A percentile compares a stretch with the other conserved stretches of the same genome.
These are phyloP conservation scores for Cryphonectria parasitica DNA, from an alignment of 2,329 filamentous ascomycete species.

Conservation along the genomic window DNA sequence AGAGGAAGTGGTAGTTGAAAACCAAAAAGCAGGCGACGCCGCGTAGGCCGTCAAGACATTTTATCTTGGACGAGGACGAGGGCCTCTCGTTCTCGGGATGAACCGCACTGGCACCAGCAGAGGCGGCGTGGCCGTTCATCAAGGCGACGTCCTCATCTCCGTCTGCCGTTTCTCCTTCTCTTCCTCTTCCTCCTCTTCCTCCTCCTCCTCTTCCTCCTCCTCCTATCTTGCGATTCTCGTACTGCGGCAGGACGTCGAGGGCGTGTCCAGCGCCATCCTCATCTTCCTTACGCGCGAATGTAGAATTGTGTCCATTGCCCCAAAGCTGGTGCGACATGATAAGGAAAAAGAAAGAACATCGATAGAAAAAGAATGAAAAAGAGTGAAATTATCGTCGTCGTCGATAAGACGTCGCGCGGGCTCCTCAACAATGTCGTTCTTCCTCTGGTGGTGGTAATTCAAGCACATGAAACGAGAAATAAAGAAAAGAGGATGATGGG, in stretches of 20 bases:
- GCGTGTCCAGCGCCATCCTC: not conserved
- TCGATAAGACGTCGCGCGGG: not conserved
- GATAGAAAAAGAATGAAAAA: not conserved
- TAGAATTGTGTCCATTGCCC: conserved; percentile 1
- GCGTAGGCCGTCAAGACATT: conserved; percentile 46
- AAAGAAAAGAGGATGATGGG: not conserved
- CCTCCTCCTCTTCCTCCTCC: not conserved
- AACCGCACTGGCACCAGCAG: not conserved
- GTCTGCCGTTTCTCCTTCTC: not conserved
- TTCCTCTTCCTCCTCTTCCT: too few relatives aligned
- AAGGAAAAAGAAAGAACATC: not conserved
- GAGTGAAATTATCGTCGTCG: not conserved
- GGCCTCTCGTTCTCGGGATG: not conserved
- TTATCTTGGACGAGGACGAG: conserved; percentile 40
- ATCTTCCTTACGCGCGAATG: not conserved
- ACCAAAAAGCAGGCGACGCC: conserved; percentile 47
- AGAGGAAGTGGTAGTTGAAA: conserved; percentile 49
- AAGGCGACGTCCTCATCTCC: not conserved
- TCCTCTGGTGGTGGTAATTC: not conserved
- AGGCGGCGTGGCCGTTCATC: not conserved
- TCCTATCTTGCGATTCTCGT: conserved; percentile 1
- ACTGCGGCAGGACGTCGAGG: conserved; percentile 7
- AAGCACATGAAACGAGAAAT: not conserved
- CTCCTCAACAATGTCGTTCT: conserved; percentile 1
- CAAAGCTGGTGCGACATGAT: not conserved